Conservation (phyloP, 208 protist genomes). For the Acanthamoeba lenticulata region DNA sequence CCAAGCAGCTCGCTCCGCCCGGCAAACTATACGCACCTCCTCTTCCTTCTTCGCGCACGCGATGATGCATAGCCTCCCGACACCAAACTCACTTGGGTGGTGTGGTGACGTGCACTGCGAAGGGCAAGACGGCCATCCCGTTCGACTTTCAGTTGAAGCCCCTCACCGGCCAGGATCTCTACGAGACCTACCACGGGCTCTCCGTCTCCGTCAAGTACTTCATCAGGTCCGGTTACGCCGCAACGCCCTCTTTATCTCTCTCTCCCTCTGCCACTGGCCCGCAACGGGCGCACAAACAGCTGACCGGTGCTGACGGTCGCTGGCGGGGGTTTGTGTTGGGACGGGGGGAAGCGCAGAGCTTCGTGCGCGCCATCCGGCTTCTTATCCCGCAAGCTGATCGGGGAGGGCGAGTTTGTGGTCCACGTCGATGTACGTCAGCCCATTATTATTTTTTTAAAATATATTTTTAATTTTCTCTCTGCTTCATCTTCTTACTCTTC, state of each 20-base stretch:
- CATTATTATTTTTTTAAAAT: too few species aligned
- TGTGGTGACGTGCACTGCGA: not conserved
- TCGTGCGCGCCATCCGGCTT: not conserved
- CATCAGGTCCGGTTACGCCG: not conserved
- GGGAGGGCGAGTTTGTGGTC: not conserved
- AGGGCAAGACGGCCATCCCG: constrained; percentile 3
- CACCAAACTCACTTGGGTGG: not conserved
- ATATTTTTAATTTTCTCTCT: not conserved
- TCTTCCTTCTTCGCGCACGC: not conserved
- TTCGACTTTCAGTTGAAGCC: constrained; percentile 12
- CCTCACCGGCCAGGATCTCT: constrained; percentile 1
- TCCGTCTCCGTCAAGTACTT: not conserved
- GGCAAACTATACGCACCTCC: not conserved
- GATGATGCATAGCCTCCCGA: not conserved
- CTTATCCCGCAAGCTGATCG: not conserved
- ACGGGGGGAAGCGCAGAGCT: not conserved
- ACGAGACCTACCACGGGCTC: constrained; percentile 26
- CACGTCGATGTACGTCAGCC: not conserved
- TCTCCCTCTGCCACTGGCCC: too few species aligned
- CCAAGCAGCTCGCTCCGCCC: not conserved
- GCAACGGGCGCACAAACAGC: too few species aligned
- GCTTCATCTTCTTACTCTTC: too few species aligned
- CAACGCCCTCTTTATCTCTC: too few species aligned
- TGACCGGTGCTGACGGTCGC: too few species aligned
- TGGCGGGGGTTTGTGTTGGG: too few species aligned